phyloP scores from a whole-genome alignment of 2,329 filamentous ascomycete species.

The Pseudogymnoascus pannorum region DNA sequence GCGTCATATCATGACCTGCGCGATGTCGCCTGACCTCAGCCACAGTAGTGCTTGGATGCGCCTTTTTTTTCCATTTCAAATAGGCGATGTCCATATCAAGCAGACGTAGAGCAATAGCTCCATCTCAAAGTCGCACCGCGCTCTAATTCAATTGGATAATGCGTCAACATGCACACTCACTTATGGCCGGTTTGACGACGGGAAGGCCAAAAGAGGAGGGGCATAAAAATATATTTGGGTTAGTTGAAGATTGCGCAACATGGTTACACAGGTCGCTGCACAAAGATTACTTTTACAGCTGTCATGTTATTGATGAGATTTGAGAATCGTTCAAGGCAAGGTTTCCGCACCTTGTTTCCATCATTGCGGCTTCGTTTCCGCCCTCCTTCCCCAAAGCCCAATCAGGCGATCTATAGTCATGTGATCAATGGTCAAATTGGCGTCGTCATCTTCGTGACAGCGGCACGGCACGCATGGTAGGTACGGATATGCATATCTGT shows the following conservation, averaged over 20 bases:
- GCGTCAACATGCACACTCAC: neutral
- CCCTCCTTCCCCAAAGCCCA: neutral
- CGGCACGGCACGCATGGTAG: neutral
- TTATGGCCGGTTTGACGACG: neutral
- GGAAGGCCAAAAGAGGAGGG: neutral
- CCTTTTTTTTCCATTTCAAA: conserved; percentile 3
- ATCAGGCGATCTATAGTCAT: neutral
- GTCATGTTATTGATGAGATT: no score
- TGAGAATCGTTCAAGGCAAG: neutral
- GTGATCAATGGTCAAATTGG: neutral
- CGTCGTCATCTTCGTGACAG: neutral
- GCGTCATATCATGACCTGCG: neutral
- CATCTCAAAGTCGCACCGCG: neutral
- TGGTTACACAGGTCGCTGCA: neutral
- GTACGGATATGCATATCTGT: neutral
- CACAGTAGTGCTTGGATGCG: neutral
- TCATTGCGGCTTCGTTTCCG: neutral
- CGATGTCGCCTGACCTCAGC: conserved; percentile 3
- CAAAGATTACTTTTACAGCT: neutral
- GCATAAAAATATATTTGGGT: neutral
- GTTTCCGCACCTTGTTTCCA: neutral
- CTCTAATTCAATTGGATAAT: neutral
- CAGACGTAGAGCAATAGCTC: neutral
- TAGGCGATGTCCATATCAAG: neutral
- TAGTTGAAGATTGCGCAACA: neutral